Evolutionary conservation across 1,139 yeast genomes (phyloP).

Genomic region (Meyerozyma athensensis): DNA sequence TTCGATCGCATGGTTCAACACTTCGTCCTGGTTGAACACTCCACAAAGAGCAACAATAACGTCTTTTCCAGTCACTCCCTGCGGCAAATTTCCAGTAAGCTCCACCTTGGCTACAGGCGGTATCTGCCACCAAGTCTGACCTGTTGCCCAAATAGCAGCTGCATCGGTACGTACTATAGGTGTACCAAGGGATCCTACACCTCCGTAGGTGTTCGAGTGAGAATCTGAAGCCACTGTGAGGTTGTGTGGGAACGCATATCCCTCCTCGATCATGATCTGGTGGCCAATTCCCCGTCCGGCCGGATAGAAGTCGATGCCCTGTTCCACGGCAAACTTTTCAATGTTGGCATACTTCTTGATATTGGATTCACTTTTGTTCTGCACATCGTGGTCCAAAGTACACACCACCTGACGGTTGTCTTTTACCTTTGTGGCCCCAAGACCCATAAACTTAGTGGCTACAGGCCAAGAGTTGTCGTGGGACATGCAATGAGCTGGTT

Average conservation of each 20-base stretch:
- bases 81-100: constrained; percentile 72
- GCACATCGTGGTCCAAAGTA: constrained; percentile 97
- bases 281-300: constrained; percentile 99
- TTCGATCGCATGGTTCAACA: constrained; percentile 94
- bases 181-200: constrained; percentile 91
- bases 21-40: constrained; percentile 91
- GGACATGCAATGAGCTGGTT: constrained; percentile 97
- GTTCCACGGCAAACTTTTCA: constrained; percentile 80
- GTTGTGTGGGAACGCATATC: constrained; percentile 93
- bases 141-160: constrained; percentile 99
- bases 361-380: constrained; percentile 84
- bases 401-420: constrained; percentile 89
- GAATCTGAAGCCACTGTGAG: constrained; percentile 96
- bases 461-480: constrained; percentile 99
- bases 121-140: constrained; percentile 99
- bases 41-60: constrained; percentile 96
- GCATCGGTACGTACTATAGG: constrained; percentile 98
- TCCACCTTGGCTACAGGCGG: constrained; percentile 98
- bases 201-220: constrained; percentile 97
- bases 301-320: constrained; percentile 96
- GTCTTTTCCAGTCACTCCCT: constrained; percentile 93
- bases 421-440: constrained; percentile 81
- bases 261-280: constrained; percentile 98
- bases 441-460: constrained; percentile 90
- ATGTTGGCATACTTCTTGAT: constrained; percentile 82